Percentiles rank a stretch among this genome's conserved stretches.
Evolutionary conservation across 345 rosid genomes (phyloP).

Genomic region (Trapa bicornis): DNA sequence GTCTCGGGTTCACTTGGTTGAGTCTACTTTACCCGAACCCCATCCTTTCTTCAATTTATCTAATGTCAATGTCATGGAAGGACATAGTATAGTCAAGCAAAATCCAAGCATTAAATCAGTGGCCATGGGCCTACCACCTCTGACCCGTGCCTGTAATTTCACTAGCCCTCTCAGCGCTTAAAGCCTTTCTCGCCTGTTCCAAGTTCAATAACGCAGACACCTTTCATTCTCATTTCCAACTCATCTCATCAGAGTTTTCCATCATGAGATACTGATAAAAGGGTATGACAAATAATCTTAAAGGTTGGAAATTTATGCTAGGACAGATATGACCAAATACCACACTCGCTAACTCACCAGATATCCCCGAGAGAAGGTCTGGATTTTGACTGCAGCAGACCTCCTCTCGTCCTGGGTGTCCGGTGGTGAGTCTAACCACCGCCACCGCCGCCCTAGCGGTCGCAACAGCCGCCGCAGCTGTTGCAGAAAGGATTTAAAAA

Average conservation of each 20-base stretch:
- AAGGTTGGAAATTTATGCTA: no score
- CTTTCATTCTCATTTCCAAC: not conserved
- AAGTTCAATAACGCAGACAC: not conserved
- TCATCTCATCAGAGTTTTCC: not conserved
- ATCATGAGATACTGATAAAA: no score
- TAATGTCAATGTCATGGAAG: no score
- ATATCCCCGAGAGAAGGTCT: conserved; percentile 54
- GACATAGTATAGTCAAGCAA: no score
- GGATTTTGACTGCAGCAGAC: conserved; percentile 60
- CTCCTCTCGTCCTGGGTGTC: conserved; percentile 27
- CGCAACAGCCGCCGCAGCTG: conserved; percentile 64
- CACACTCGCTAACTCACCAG: conserved; percentile 32
- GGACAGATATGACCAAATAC: no score
- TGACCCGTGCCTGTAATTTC: conserved; percentile 67
- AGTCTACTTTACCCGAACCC: no score
- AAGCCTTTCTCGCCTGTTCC: conserved; percentile 65
- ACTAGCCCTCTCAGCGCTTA: conserved; percentile 73
- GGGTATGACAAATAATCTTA: no score
- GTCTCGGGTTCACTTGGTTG: no score
- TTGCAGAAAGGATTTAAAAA: conserved; percentile 10
- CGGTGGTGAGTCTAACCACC: conserved; percentile 38
- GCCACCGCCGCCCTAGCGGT: conserved; percentile 67
- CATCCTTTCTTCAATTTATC: no score
- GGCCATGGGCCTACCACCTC: conserved; percentile 22
- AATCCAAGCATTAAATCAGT: no score